A percentile compares a stretch with the other conserved stretches of the same genome.
These are phyloP conservation scores for Phytophthora pisi DNA, from an alignment of 352 stramenopile species.

Conservation along the genomic window DNA sequence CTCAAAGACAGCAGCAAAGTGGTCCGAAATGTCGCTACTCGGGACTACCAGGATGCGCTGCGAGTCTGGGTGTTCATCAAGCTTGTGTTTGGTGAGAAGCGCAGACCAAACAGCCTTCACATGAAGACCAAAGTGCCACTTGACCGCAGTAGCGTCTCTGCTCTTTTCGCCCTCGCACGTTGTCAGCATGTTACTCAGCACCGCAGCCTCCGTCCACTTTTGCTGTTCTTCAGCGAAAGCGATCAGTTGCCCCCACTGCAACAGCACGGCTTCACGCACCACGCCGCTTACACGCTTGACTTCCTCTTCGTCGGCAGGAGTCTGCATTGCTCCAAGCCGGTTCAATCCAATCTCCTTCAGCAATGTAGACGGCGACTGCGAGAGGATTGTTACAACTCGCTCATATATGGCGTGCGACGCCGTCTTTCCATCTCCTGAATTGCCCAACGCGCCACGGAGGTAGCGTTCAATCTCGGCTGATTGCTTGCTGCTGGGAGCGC, in stretches of 20 bases:
- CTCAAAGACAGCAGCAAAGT: slow-evolving; percentile 45
- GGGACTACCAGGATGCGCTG: slow-evolving; percentile 35
- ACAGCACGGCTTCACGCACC: slow-evolving; percentile 29
- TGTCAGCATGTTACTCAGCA: slow-evolving; percentile 46
- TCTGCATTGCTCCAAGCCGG: slow-evolving; percentile 26
- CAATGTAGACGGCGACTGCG: slow-evolving; percentile 37
- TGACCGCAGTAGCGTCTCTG: slow-evolving; percentile 1
- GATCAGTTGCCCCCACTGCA: slow-evolving; percentile 34
- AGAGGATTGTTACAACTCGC: slow-evolving; percentile 31
- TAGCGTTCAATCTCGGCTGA: slow-evolving; percentile 20
- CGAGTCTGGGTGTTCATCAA: slow-evolving; percentile 5
- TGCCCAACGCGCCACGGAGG: slow-evolving; percentile 13
- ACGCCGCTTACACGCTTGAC: slow-evolving; percentile 1
- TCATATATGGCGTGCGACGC: slow-evolving; percentile 22
- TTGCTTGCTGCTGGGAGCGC: slow-evolving; percentile 7
- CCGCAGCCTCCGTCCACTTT: slow-evolving; percentile 47
- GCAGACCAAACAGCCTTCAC: slow-evolving; percentile 56
- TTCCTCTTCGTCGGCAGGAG: slow-evolving; percentile 17
- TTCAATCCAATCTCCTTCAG: slow-evolving; percentile 40
- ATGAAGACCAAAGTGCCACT: slow-evolving; percentile 54
- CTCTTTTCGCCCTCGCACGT: slow-evolving; percentile 1
- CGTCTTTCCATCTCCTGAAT: background rate
- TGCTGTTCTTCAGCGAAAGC: slow-evolving; percentile 28
- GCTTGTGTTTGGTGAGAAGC: slow-evolving; percentile 24
- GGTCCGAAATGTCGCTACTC: slow-evolving; percentile 28